phyloP scores from a whole-genome alignment of 352 stramenopile genomes.

The Phytophthora fragariaefolia region DNA sequence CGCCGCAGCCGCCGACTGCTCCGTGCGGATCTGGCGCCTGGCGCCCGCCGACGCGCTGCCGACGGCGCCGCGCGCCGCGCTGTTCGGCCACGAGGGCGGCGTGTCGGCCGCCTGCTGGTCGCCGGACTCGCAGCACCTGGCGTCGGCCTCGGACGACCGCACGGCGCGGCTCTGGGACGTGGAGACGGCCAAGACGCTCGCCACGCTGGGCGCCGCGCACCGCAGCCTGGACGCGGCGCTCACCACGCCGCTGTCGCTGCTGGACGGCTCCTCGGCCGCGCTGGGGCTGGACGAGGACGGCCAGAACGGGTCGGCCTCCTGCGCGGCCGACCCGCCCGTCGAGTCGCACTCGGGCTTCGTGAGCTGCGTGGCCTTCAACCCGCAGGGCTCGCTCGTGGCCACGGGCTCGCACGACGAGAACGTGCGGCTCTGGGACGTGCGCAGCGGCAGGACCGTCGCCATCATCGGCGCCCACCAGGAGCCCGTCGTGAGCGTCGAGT shows the following conservation, averaged over 20 bases:
- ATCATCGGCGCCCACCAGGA: conserved; percentile 95
- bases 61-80: conserved; percentile 36
- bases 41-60: conserved; percentile 24
- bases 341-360: conserved; percentile 96
- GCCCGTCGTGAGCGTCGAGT: conserved; percentile 94
- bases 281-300: conserved; percentile 33
- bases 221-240: conserved; percentile 43
- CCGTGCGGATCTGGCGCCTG: conserved; percentile 78
- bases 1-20: conserved; percentile 76
- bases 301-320: conserved; percentile 30
- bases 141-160: conserved; percentile 96
- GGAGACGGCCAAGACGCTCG: conserved; percentile 77
- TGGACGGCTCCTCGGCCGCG: conserved; percentile 31
- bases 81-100: conserved; percentile 93
- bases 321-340: conserved; percentile 45
- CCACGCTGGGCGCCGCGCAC: conserved; percentile 68
- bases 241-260: conserved; percentile 33
- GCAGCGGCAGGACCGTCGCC: conserved; percentile 88
- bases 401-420: conserved; percentile 95
- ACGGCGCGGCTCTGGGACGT: conserved; percentile 96
- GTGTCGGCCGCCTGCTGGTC: conserved; percentile 96
- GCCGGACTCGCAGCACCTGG: conserved; percentile 83
- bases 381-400: conserved; percentile 92
- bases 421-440: conserved; percentile 96
- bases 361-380: conserved; percentile 96